phyloP scores from a whole-genome alignment of 2,329 filamentous ascomycete species.

The Diplodia scrobiculata region DNA sequence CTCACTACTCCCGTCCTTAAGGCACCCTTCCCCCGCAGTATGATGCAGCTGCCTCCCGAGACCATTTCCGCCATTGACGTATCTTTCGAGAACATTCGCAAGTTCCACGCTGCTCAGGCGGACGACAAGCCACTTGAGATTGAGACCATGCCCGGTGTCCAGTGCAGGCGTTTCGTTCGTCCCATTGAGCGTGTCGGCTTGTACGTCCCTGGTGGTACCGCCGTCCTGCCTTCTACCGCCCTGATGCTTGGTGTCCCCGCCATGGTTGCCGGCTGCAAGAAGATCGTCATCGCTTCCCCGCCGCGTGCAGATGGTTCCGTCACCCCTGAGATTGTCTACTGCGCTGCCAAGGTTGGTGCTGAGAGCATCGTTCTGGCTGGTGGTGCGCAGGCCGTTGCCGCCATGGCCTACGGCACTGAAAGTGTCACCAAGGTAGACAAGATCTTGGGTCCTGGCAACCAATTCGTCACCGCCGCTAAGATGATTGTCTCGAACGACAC shows the following conservation, averaged over 20 bases:
- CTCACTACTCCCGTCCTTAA: slow-evolving; percentile 85
- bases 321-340: slow-evolving; percentile 96
- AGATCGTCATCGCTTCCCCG: slow-evolving; percentile 89
- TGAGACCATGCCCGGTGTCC: slow-evolving; percentile 96
- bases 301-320: slow-evolving; percentile 86
- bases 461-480: slow-evolving; percentile 97
- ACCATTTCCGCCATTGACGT: slow-evolving; percentile 90
- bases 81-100: slow-evolving; percentile 90
- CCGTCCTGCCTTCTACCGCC: slow-evolving; percentile 93
- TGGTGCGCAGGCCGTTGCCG: slow-evolving; percentile 91
- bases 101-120: slow-evolving; percentile 89
- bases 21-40: slow-evolving; percentile 79
- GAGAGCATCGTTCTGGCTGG: slow-evolving; percentile 95
- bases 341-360: slow-evolving; percentile 93
- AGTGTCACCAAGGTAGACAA: slow-evolving; percentile 96
- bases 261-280: slow-evolving; percentile 95
- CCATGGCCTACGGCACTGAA: slow-evolving; percentile 96
- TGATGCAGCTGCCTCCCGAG: slow-evolving; percentile 84
- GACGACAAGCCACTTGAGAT: slow-evolving; percentile 80
- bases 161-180: slow-evolving; percentile 88
- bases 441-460: slow-evolving; percentile 95
- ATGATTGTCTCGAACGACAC: slow-evolving; percentile 99
- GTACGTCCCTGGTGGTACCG: slow-evolving; percentile 94
- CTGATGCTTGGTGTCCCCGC: slow-evolving; percentile 98
- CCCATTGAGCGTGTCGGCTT: slow-evolving; percentile 95